Evolutionary conservation across 2,329 filamentous ascomycete genomes (phyloP), one percentile per base, ranked within the genome.

Genomic region (Thielaviopsis ethacetica): DNA sequence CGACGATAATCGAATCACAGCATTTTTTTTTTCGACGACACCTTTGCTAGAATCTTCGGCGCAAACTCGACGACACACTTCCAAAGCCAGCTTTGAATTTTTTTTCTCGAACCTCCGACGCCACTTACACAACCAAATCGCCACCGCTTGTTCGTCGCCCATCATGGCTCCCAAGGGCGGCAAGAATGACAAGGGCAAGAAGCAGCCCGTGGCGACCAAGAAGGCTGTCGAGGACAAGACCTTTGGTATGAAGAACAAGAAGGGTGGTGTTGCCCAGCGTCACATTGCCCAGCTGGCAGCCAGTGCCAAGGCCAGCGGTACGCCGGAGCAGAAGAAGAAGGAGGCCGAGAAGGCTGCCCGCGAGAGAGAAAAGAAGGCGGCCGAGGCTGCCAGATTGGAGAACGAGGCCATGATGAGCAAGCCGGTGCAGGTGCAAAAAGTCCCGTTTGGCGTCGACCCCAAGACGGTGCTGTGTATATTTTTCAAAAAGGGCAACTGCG

Each of bases 221-320:
- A 89, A 89, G 74, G 67, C 77, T 52, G 87, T 90, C 63, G 89
- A 93, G 63, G 93, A 98, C 77, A 93, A 91, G 76, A 95, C 93
- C 54, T 98, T 98, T 78, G 93, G 93, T 67, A 97, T 98, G 93
- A 98, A 98, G 76, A 98, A 98, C 70, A 98, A 98, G 78, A 98
- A 96, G 79, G 93, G 93, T 65, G 86, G 83, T 60, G 84, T 82
- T 57, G 91, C 90, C 59, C 88, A 97, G 74, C 95, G 84, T 73
- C 83, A 91, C 65, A 97, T 98, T 69, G 85, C 87, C 61, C 87
- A 90, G 67, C 81, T 98, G 70, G 75, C 84, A 65, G 80, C 84
- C 53, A 85, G 90, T 66, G 80, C 84, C 57, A 83, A 85, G 65
- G 78, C 80, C 59, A 84, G 85, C 65, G 88, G 89, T 62, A 85